Conservation (phyloP, 1,139 yeast genomes). For the Magnusiomyces fungicola region DNA sequence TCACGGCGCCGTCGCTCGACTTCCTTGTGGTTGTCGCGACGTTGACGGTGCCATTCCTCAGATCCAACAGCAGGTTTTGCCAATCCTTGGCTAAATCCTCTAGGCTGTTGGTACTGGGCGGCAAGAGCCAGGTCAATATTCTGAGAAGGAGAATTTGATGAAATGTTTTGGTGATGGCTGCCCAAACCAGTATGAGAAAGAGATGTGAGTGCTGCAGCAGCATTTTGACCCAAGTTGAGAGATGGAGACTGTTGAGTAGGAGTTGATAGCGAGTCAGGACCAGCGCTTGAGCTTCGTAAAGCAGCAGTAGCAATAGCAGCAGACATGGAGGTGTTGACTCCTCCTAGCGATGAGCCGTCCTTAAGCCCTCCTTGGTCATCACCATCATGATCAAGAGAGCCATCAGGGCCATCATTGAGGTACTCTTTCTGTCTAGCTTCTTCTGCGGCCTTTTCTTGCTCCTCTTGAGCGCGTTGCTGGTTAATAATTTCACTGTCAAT, state of each 20-base stretch:
- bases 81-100: no score
- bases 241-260: not conserved
- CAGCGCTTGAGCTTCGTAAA: not conserved
- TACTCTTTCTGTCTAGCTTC: conserved; percentile 9
- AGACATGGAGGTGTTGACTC: conserved; percentile 1
- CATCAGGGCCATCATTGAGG: conserved; percentile 8
- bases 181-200: not conserved
- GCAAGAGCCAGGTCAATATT: not conserved
- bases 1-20: conserved; percentile 96
- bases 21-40: conserved; percentile 92
- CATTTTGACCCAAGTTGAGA: not conserved
- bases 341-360: conserved; percentile 3
- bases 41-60: conserved; percentile 80
- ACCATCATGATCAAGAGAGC: conserved; percentile 13
- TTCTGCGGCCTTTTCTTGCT: conserved; percentile 12
- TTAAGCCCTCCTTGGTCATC: conserved; percentile 9
- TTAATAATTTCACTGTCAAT: conserved; percentile 10
- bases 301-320: not conserved
- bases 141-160: not conserved
- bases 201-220: not conserved
- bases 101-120: not conserved
- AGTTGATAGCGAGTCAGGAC: not conserved
- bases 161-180: not conserved
- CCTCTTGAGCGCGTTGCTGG: conserved; percentile 9
- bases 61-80: conserved; percentile 45